A percentile compares a stretch with the other conserved stretches of the same genome.
phyloP scores from a whole-genome alignment of 2,329 filamentous ascomycete genomes.

The Ceratocystis cacaofunesta region DNA sequence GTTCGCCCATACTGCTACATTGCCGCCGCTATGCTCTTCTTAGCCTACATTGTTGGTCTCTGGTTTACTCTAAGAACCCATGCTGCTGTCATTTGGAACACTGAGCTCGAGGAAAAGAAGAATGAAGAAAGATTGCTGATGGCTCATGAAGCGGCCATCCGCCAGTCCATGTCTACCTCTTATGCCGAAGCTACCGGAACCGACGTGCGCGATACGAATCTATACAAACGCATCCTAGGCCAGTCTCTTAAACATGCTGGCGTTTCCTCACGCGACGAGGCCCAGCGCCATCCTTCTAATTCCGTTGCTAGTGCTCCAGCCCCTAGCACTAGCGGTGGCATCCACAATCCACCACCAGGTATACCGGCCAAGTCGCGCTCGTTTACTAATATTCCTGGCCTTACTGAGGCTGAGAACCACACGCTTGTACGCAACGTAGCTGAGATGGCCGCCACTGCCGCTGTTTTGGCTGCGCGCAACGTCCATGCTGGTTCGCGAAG shows the following conservation, averaged over 20 bases:
- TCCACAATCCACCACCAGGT: slow-evolving; percentile 20
- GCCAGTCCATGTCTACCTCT: slow-evolving; percentile 17
- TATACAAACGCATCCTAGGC: slow-evolving; percentile 86
- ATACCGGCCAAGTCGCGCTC: slow-evolving; percentile 36
- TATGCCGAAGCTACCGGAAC: slow-evolving; percentile 36
- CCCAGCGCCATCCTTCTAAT: slow-evolving; percentile 28
- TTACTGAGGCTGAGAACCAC: slow-evolving; percentile 71
- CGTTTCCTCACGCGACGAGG: slow-evolving; percentile 38
- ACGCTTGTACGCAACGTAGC: slow-evolving; percentile 72
- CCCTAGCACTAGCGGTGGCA: slow-evolving; percentile 20
- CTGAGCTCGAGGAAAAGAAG: slow-evolving; percentile 64
- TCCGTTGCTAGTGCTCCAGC: slow-evolving; percentile 26
- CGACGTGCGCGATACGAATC: slow-evolving; percentile 71
- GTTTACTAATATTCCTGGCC: slow-evolving; percentile 45
- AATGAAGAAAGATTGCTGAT: slow-evolving; percentile 34
- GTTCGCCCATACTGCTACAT: slow-evolving; percentile 90
- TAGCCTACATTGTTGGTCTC: slow-evolving; percentile 84
- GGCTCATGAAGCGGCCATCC: slow-evolving; percentile 7
- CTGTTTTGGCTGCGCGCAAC: slow-evolving; percentile 73
- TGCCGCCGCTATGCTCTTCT: slow-evolving; percentile 68
- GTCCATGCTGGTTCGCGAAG: slow-evolving; percentile 25
- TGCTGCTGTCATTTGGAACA: slow-evolving; percentile 93
- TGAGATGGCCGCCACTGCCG: slow-evolving; percentile 85
- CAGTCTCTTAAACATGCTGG: slow-evolving; percentile 69
- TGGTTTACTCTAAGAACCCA: slow-evolving; percentile 94